Evolutionary conservation across 371 early-diverging fungal genomes (phyloP).

Genomic region (Amoeboaphelidium occidentale): DNA sequence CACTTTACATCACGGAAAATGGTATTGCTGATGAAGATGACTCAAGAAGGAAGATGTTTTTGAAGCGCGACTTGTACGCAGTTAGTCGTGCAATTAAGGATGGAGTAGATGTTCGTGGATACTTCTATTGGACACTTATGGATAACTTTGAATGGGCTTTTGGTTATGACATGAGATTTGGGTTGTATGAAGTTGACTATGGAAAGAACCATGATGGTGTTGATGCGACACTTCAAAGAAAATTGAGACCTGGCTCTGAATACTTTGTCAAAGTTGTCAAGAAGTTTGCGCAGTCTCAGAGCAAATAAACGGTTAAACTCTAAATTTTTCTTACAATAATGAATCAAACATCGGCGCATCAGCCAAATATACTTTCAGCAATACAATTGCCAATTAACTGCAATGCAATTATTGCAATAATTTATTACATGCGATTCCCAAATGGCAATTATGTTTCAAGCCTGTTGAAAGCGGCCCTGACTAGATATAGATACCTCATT

Average conservation of each 20-base stretch:
- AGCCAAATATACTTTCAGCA: no score
- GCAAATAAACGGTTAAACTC: no score
- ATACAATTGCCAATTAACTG: no score
- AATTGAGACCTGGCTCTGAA: not conserved
- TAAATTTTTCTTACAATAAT: no score
- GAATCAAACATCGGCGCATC: no score
- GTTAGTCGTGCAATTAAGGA: constrained; percentile 5
- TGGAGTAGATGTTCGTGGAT: constrained; percentile 8
- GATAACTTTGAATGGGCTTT: constrained; percentile 12
- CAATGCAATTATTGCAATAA: no score
- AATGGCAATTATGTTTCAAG: no score
- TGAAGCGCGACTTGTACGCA: constrained; percentile 6
- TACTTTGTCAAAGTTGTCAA: not conserved
- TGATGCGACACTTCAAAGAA: not conserved
- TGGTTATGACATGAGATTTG: constrained; percentile 10
- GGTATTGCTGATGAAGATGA: constrained; percentile 11
- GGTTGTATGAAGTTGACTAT: constrained; percentile 10
- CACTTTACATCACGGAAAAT: constrained; percentile 13
- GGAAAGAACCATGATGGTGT: not conserved
- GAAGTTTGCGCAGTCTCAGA: no score
- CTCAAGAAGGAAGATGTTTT: constrained; percentile 4
- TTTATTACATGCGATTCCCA: no score
- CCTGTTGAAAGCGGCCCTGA: no score
- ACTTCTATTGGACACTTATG: constrained; percentile 14
- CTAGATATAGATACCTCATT: no score